These are phyloP conservation scores for Alternaria gaisen DNA, from an alignment of 2,329 filamentous ascomycete species.

Conservation along the genomic window DNA sequence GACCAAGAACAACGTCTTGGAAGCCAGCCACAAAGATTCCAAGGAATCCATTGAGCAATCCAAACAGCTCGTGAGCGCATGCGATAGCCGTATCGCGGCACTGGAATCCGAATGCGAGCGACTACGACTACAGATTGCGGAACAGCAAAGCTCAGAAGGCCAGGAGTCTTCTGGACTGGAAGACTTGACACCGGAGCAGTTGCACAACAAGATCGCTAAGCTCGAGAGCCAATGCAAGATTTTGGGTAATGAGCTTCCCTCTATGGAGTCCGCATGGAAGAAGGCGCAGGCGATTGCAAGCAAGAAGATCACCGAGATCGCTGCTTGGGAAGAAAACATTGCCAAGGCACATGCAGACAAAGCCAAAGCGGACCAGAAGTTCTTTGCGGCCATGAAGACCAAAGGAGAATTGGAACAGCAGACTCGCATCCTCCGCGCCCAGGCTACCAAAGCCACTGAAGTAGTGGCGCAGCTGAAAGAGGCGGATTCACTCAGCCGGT, in stretches of 20 bases:
- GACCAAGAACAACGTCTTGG: conserved; percentile 81
- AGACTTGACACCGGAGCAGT: conserved; percentile 71
- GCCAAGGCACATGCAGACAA: conserved; percentile 83
- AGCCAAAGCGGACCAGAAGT: conserved; percentile 96
- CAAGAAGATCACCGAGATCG: conserved; percentile 84
- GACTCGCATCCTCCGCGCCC: conserved; percentile 77
- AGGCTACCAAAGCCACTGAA: conserved; percentile 90
- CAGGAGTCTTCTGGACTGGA: conserved; percentile 59
- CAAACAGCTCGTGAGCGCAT: conserved; percentile 80
- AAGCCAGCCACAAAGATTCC: conserved; percentile 80
- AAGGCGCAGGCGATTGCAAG: conserved; percentile 84
- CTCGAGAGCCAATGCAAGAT: conserved; percentile 82
- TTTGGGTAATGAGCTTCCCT: conserved; percentile 85
- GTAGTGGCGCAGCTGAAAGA: conserved; percentile 95
- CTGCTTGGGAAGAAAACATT: conserved; percentile 79
- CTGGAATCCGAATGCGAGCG: conserved; percentile 85
- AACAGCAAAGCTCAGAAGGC: conserved; percentile 41
- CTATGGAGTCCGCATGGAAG: conserved; percentile 90
- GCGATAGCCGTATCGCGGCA: conserved; percentile 80
- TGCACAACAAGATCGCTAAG: conserved; percentile 76
- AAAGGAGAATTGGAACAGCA: conserved; percentile 86
- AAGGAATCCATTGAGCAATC: conserved; percentile 74
- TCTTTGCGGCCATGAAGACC: conserved; percentile 93
- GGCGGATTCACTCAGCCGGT: conserved; percentile 78
- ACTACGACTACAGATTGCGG: conserved; percentile 66